Conservation (phyloP, 2,329 filamentous ascomycete species). For the Fusarium veterinarium region DNA sequence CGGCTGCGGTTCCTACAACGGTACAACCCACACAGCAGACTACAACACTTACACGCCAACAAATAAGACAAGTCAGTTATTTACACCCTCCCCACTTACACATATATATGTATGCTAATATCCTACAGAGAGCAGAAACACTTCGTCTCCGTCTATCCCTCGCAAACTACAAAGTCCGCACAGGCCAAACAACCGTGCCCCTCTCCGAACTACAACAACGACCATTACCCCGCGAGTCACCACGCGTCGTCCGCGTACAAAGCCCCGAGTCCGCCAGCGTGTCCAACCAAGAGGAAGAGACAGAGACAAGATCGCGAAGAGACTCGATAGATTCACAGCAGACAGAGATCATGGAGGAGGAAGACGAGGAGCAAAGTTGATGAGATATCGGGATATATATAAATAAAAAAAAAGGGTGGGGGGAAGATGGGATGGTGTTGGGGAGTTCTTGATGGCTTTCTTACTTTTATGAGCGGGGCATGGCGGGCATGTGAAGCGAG, state of each 20-base stretch:
- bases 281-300: slow-evolving; percentile 1
- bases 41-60: slow-evolving; percentile 60
- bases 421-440: slow-evolving; percentile 13
- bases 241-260: slow-evolving; percentile 42
- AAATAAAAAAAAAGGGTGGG: too few relatives aligned
- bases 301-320: slow-evolving; percentile 14
- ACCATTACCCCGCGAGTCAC: slow-evolving; percentile 43
- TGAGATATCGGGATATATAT: background rate
- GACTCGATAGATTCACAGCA: slow-evolving; percentile 33
- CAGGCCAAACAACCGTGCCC: slow-evolving; percentile 75
- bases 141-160: slow-evolving; percentile 76
- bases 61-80: slow-evolving; percentile 61
- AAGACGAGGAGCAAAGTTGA: slow-evolving; percentile 13
- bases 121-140: slow-evolving; percentile 68
- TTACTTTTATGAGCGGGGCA: slow-evolving; percentile 11
- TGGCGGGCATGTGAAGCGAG: slow-evolving; percentile 13
- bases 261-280: slow-evolving; percentile 27
- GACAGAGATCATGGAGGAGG: slow-evolving; percentile 24
- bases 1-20: slow-evolving; percentile 11
- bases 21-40: slow-evolving; percentile 13
- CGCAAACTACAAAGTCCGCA: slow-evolving; percentile 80
- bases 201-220: slow-evolving; percentile 66
- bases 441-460: slow-evolving; percentile 20
- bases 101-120: slow-evolving; percentile 2
- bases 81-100: background rate